Percentiles rank a stretch among this genome's conserved stretches.
Conservation (phyloP, 1,139 yeast genomes). For the Wickerhamomyces sp. region DNA sequence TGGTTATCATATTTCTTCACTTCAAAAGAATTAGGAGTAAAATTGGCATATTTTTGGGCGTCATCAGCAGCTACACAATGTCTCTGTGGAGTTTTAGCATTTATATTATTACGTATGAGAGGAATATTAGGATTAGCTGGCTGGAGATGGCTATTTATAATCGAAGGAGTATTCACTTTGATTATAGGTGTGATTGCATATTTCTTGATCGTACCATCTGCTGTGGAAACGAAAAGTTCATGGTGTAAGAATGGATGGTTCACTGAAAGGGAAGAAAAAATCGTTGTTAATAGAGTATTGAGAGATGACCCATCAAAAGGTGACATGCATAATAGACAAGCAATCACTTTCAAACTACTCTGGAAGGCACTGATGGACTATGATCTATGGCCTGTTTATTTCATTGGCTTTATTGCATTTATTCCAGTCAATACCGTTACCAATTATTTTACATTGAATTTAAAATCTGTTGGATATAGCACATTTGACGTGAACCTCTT, state of each 20-base stretch:
- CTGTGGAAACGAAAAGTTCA: slow-evolving; percentile 42
- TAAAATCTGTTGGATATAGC: slow-evolving; percentile 40
- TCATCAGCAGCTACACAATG: slow-evolving; percentile 26
- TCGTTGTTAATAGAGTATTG: slow-evolving; percentile 54
- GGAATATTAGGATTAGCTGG: slow-evolving; percentile 24
- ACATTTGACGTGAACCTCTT: slow-evolving; percentile 49
- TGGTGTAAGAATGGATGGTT: slow-evolving; percentile 56
- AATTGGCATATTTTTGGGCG: slow-evolving; percentile 46
- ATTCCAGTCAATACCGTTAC: slow-evolving; percentile 34
- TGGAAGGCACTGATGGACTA: slow-evolving; percentile 42
- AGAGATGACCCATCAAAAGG: slow-evolving; percentile 68
- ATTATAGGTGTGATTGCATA: slow-evolving; percentile 44
- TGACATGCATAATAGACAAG: slow-evolving; percentile 62
- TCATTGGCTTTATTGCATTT: slow-evolving; percentile 43
- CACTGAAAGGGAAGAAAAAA: slow-evolving; percentile 51
- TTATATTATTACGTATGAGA: slow-evolving; percentile 38
- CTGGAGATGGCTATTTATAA: slow-evolving; percentile 57
- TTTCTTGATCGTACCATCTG: slow-evolving; percentile 53
- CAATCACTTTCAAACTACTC: slow-evolving; percentile 38
- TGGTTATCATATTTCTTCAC: slow-evolving; percentile 54
- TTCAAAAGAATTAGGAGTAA: slow-evolving; percentile 39
- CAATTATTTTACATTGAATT: slow-evolving; percentile 44
- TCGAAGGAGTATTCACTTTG: slow-evolving; percentile 52
- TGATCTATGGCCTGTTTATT: slow-evolving; percentile 56
- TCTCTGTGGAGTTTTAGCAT: slow-evolving; percentile 36